Conservation (phyloP, 129 eudicot genomes). For the Rutidosis leptorrhynchoides region DNA sequence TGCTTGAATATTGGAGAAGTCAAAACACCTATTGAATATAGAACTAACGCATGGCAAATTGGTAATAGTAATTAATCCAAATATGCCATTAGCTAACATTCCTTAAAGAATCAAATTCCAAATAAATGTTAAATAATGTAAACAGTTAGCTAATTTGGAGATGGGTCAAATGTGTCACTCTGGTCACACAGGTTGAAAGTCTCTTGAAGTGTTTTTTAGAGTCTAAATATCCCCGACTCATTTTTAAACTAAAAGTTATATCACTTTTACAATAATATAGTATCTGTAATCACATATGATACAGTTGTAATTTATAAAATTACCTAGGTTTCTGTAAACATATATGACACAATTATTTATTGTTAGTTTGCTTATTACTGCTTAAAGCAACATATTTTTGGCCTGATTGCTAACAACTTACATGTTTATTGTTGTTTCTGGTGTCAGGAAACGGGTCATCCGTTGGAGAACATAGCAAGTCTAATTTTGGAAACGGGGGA, state of each 20-base stretch:
- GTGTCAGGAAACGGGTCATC: constrained; percentile 48
- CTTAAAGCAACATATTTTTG: background rate
- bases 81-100: background rate
- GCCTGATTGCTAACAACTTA: background rate
- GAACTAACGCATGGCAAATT: background rate
- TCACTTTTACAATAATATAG: background rate
- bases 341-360: background rate
- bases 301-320: no score
- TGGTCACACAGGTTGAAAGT: background rate
- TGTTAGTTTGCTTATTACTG: background rate
- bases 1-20: background rate
- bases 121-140: no score
- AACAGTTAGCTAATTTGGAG: no score
- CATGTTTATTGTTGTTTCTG: background rate
- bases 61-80: background rate
- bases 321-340: background rate
- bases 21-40: background rate
- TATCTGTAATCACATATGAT: background rate
- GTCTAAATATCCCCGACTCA: background rate
- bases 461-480: constrained; percentile 53
- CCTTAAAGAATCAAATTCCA: constrained; percentile 1
- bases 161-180: no score
- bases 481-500: constrained; percentile 46
- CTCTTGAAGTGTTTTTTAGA: background rate
- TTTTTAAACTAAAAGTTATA: no score